phyloP scores from a whole-genome alignment of 495 filamentous ascomycete species.

The Peziza echinospora region DNA sequence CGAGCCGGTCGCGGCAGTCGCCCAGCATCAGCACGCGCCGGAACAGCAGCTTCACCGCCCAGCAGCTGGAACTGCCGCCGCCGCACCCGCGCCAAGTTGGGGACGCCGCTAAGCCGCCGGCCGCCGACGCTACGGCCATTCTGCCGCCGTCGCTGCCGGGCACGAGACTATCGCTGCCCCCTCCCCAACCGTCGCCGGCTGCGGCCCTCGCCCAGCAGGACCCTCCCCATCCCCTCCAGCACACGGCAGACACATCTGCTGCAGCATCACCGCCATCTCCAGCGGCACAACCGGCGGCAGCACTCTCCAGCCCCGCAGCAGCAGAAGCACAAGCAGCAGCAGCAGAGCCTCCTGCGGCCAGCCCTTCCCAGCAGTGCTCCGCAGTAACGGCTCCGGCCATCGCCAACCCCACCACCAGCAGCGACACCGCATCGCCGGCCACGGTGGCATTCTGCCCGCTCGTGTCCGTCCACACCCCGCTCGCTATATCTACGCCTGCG shows the following conservation, averaged over 20 bases:
- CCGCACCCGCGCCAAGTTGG: constrained; percentile 2
- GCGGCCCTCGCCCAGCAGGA: too few relatives aligned
- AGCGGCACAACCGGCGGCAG: neutral
- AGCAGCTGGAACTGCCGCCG: neutral
- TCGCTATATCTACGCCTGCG: neutral
- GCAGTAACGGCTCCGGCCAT: too few relatives aligned
- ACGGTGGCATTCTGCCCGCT: too few relatives aligned
- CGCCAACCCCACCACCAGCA: too few relatives aligned
- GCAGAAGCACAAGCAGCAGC: neutral
- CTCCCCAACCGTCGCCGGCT: too few relatives aligned
- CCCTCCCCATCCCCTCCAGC: neutral
- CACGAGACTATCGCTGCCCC: too few relatives aligned
- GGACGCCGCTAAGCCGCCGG: constrained; percentile 7
- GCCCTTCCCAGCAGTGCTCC: too few relatives aligned
- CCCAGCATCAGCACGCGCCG: neutral
- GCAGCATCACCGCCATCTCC: neutral
- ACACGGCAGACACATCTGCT: neutral
- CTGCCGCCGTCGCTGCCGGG: too few relatives aligned
- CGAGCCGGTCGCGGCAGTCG: too few relatives aligned
- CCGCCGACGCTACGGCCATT: constrained; percentile 3
- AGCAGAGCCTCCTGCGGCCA: neutral
- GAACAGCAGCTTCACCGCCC: neutral
- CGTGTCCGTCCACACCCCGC: too few relatives aligned
- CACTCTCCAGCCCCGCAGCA: neutral
- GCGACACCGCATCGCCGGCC: too few relatives aligned